phyloP scores from a whole-genome alignment of 495 filamentous ascomycete species.

The Hypoxylon trugodes region DNA sequence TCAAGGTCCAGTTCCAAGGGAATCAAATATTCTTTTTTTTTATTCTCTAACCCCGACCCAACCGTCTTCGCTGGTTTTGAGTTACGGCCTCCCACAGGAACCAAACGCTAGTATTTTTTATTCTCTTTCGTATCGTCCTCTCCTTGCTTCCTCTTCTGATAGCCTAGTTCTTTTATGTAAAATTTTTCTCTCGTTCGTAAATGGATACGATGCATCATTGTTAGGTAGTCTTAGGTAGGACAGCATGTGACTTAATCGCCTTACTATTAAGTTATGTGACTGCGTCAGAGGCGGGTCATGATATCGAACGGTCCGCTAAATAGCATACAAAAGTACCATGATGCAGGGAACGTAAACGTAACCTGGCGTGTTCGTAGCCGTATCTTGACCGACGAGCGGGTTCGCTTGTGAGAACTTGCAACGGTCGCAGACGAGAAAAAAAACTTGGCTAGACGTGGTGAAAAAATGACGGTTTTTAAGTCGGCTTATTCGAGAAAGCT shows the following conservation, averaged over 20 bases:
- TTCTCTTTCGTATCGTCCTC: no score
- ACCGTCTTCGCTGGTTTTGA: not conserved
- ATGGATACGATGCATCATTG: slow-evolving; percentile 17
- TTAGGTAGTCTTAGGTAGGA: slow-evolving; percentile 26
- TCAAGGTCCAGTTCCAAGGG: no score
- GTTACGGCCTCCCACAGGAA: not conserved
- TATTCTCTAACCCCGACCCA: not conserved
- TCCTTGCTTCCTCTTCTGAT: not conserved
- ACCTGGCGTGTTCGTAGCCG: slow-evolving; percentile 21
- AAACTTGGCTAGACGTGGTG: slow-evolving; percentile 22
- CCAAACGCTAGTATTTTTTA: not conserved
- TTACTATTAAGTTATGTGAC: slow-evolving; percentile 14
- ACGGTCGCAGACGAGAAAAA: slow-evolving; percentile 26
- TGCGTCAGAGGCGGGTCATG: slow-evolving; percentile 34
- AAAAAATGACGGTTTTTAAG: slow-evolving; percentile 21
- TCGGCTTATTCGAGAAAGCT: slow-evolving; percentile 20
- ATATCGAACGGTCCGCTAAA: slow-evolving; percentile 12
- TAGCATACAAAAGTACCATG: slow-evolving; percentile 2
- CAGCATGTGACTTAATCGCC: slow-evolving; percentile 17
- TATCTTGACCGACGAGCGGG: not conserved
- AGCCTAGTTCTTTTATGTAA: not conserved
- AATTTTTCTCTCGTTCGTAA: not conserved
- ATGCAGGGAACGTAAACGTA: slow-evolving; percentile 15
- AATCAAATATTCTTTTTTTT: not conserved
- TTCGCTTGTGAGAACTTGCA: slow-evolving; percentile 15